Percentiles rank a stretch among this genome's conserved stretches.
Conservation (phyloP, 495 filamentous ascomycete genomes). For the Penicillium subrubescens region DNA sequence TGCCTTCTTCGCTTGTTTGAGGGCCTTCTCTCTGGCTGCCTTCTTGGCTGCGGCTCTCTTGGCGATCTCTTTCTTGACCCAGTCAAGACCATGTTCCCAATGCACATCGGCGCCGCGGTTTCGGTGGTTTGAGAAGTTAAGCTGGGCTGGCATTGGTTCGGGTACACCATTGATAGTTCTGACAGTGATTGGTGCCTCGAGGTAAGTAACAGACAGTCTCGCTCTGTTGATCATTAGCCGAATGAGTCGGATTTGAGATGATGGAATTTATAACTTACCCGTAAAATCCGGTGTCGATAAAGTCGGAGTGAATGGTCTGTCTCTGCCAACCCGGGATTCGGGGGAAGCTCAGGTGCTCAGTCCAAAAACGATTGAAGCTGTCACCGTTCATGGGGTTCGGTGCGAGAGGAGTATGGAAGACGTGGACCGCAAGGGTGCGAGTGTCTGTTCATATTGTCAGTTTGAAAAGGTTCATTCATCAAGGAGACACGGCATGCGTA, state of each 20-base stretch:
- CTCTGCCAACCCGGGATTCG: background rate
- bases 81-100: background rate
- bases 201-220: background rate
- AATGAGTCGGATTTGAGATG: background rate
- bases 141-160: background rate
- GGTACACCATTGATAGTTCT: background rate
- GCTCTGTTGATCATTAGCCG: slow-evolving; percentile 6
- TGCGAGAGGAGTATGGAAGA: no score
- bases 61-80: background rate
- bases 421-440: background rate
- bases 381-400: background rate
- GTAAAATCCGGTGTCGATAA: slow-evolving; percentile 6
- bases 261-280: background rate
- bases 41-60: background rate
- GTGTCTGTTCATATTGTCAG: background rate
- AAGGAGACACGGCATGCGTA: background rate
- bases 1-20: background rate
- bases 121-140: background rate
- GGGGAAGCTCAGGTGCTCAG: background rate
- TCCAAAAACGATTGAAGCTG: background rate
- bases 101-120: background rate
- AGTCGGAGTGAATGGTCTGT: background rate
- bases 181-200: no score
- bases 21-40: no score
- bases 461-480: background rate